A percentile compares a stretch with the other conserved stretches of the same genome.
phyloP scores from a whole-genome alignment of 164 flowering plant species.

The Tetrastigma voinierianum region DNA sequence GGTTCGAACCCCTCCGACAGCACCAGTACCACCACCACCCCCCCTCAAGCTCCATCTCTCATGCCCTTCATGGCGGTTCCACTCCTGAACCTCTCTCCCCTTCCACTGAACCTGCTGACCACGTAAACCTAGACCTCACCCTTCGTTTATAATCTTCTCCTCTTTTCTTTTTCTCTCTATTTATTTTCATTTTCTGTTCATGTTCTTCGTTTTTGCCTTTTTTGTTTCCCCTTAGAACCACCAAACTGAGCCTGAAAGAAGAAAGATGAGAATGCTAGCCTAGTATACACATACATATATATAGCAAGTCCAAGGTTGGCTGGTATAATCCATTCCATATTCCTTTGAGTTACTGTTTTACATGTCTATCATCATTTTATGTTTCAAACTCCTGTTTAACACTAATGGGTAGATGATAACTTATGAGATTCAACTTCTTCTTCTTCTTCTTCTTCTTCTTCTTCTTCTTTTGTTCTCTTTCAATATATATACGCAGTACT shows the following conservation, averaged over 20 bases:
- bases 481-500: too few species aligned
- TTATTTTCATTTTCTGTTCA: background rate
- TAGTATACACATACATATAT: too few species aligned
- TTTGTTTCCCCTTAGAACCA: background rate
- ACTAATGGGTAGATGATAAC: too few species aligned
- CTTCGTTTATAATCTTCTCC: conserved; percentile 26
- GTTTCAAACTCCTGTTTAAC: too few species aligned
- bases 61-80: background rate
- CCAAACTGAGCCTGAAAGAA: background rate
- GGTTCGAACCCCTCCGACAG: conserved; percentile 12
- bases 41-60: background rate
- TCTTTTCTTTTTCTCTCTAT: background rate
- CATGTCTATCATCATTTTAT: too few species aligned
- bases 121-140: conserved; percentile 38
- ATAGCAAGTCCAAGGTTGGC: too few species aligned
- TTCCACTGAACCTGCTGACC: conserved; percentile 7
- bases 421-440: too few species aligned
- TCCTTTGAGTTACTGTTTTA: too few species aligned
- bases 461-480: too few species aligned
- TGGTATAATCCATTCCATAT: too few species aligned
- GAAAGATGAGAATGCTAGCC: too few species aligned
- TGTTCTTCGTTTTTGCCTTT: background rate
- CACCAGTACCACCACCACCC: background rate
- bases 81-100: conserved; percentile 8
- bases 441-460: too few species aligned